Conservation (phyloP, 495 filamentous ascomycete genomes). For the Mytilinidion resinicola region DNA sequence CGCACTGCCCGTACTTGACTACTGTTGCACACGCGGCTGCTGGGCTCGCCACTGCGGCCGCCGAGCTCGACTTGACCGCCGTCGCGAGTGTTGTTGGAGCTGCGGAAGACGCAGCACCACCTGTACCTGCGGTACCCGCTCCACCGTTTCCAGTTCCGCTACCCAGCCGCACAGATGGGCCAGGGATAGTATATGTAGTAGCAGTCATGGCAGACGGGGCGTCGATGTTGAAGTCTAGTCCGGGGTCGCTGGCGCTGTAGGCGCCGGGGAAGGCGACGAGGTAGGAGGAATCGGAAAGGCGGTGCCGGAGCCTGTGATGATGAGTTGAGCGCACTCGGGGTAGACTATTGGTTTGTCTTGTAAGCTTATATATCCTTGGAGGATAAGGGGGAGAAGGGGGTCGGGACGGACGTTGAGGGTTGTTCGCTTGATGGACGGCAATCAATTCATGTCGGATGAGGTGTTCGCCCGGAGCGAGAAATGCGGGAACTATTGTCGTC, state of each 20-base stretch:
- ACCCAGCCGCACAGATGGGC: conserved; percentile 24
- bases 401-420: conserved; percentile 11
- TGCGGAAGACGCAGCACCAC: background rate
- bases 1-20: conserved; percentile 22
- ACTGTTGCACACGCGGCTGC: conserved; percentile 2
- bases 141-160: conserved; percentile 4
- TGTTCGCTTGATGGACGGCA: conserved; percentile 24
- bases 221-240: conserved; percentile 27
- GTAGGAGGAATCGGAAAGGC: conserved; percentile 28
- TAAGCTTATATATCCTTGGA: too few relatives aligned
- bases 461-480: conserved; percentile 25
- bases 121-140: background rate
- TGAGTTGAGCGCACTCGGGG: conserved; percentile 42
- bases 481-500: conserved; percentile 17
- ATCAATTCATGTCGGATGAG: conserved; percentile 29
- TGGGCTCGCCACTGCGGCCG: conserved; percentile 2
- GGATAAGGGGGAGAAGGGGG: too few relatives aligned
- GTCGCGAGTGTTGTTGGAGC: background rate
- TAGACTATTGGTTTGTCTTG: conserved; percentile 29
- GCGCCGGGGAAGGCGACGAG: conserved; percentile 35
- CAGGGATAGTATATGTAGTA: conserved; percentile 24
- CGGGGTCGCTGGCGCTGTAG: conserved; percentile 24
- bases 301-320: conserved; percentile 35
- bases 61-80: conserved; percentile 2
- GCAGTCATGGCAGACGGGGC: conserved; percentile 13